phyloP scores from a whole-genome alignment of 2,329 filamentous ascomycete genomes.

The Fusarium heterosporum region DNA sequence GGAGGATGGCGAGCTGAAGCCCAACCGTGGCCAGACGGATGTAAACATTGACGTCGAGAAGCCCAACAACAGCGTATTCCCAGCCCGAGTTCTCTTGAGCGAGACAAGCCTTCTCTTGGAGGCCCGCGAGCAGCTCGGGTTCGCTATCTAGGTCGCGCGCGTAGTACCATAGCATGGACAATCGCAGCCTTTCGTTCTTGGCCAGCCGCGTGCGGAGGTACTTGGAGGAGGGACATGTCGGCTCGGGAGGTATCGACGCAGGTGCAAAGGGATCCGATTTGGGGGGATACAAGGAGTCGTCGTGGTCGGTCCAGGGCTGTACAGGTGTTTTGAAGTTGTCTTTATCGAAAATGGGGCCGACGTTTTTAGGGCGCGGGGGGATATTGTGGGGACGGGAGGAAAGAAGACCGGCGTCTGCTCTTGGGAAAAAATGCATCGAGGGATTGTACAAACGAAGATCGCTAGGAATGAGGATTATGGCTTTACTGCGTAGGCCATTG shows the following conservation, averaged over 20 bases:
- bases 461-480: background rate
- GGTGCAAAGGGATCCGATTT: constrained; percentile 23
- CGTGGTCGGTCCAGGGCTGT: constrained; percentile 26
- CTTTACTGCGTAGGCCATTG: too few species aligned
- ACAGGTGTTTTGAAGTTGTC: constrained; percentile 23
- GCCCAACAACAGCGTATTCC: constrained; percentile 59
- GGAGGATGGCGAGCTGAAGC: constrained; percentile 55
- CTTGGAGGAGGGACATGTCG: background rate
- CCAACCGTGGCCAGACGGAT: constrained; percentile 57
- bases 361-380: constrained; percentile 19
- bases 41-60: constrained; percentile 58
- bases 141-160: constrained; percentile 55
- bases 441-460: background rate
- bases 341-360: constrained; percentile 42
- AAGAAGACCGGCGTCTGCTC: constrained; percentile 44
- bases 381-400: constrained; percentile 25
- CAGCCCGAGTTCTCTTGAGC: constrained; percentile 57
- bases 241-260: constrained; percentile 23
- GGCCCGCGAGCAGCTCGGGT: constrained; percentile 53
- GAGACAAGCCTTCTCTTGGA: constrained; percentile 58
- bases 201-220: constrained; percentile 46
- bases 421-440: constrained; percentile 43
- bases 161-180: constrained; percentile 59
- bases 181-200: constrained; percentile 47
- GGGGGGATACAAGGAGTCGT: constrained; percentile 11